Evolutionary conservation across 2,329 filamentous ascomycete genomes (phyloP).

Genomic region (Akanthomyces uredinophilus): DNA sequence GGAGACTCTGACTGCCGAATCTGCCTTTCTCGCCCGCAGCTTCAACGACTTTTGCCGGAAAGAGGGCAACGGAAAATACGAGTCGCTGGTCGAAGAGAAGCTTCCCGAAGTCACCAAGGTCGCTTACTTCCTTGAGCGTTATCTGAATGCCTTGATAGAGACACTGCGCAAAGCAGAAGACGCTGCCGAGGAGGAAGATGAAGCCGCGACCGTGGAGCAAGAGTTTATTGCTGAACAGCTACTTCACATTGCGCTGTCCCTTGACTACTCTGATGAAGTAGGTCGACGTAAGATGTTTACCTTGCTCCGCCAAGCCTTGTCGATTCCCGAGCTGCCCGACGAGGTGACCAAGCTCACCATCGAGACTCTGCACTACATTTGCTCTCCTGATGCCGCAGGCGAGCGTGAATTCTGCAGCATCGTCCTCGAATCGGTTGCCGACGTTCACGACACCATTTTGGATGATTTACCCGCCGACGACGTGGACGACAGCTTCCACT

Average conservation of each 20-base stretch:
- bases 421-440: constrained; percentile 88
- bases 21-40: constrained; percentile 82
- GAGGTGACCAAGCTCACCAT: constrained; percentile 86
- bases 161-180: constrained; percentile 54
- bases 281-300: constrained; percentile 94
- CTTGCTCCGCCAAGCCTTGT: constrained; percentile 77
- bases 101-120: constrained; percentile 91
- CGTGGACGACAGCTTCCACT: constrained; percentile 77
- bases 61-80: constrained; percentile 67
- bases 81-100: constrained; percentile 80
- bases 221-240: constrained; percentile 96
- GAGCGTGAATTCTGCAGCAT: constrained; percentile 80
- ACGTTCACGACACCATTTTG: constrained; percentile 91
- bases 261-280: constrained; percentile 97
- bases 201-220: constrained; percentile 80
- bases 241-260: constrained; percentile 81
- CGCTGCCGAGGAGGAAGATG: constrained; percentile 58
- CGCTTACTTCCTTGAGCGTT: constrained; percentile 78
- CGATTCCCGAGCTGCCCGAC: constrained; percentile 82
- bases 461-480: constrained; percentile 58
- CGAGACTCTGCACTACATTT: constrained; percentile 76
- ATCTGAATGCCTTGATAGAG: constrained; percentile 65
- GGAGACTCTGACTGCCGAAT: constrained; percentile 77
- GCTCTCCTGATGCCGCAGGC: constrained; percentile 65
- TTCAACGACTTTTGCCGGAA: constrained; percentile 90